Evolutionary conservation across 2,329 filamentous ascomycete genomes (phyloP), one percentile per base, ranked within the genome.

Genomic region (Sclerotinia sclerotiorum): DNA sequence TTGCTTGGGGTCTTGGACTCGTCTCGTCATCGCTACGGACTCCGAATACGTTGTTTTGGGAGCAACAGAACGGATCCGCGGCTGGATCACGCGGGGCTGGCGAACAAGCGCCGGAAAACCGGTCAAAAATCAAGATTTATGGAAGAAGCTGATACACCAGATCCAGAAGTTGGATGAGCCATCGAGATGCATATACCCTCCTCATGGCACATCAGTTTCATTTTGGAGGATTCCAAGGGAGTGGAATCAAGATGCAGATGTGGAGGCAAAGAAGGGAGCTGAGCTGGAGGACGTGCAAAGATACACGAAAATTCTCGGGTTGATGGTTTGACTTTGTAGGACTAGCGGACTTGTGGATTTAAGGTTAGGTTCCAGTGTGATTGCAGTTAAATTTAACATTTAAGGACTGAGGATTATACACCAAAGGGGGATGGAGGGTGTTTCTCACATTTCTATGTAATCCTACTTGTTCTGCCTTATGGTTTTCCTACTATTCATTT

Each of bases 1-100:
- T n/a, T 46, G 7, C 42, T 10, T 24, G 21, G 76, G 79, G 2
- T 3, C 73, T 69, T 85, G 83, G 83, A 63, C 5, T 76, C 74
- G 69, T 2, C 10, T 87, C 1, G 80, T 85, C 55, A 79, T 87
- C 67, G 84, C 84, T 2, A 85, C 83, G 0, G 84, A 87, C 74
- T 85, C 83, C 0, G 77, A 79, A 29, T 86, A 86, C 69, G 81
- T 84, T 4, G 79, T 35, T 4, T 27, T 82, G 19, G 83, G 84
- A 6, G 74, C 81, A 4, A 85, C 82, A 0, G 67, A 74, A 7
- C 83, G 81, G 80, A 75, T 77, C 0, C 78, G 72, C 68, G 75
- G 39, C 0, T 86, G 84, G 84, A 49, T 80, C 4, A 66, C 61
- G 17, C 82, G 81, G 24, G 79, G 76, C 11, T 87, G 84, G 84